Conservation (phyloP, 2,329 filamentous ascomycete species). For the Sporothrix globosa region DNA sequence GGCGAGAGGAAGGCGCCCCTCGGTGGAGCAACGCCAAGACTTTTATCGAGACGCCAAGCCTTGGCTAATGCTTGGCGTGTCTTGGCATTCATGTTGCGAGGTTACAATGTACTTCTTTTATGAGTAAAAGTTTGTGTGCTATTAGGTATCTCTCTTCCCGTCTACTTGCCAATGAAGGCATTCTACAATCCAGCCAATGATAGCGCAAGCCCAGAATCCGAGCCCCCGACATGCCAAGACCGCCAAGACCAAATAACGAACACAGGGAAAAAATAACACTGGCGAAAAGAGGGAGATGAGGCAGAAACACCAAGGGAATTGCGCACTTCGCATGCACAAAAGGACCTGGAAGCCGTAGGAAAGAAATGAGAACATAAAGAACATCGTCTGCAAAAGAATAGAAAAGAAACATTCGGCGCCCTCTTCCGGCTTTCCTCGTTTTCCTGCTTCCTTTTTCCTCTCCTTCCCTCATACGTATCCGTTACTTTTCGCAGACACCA, state of each 20-base stretch:
- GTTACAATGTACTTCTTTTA: background rate
- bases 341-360: constrained; percentile 12
- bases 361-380: constrained; percentile 12
- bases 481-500: background rate
- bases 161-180: constrained; percentile 17
- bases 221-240: constrained; percentile 36
- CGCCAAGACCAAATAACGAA: constrained; percentile 33
- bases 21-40: constrained; percentile 37
- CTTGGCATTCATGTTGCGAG: constrained; percentile 26
- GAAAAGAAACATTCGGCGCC: constrained; percentile 31
- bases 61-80: constrained; percentile 38
- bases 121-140: background rate
- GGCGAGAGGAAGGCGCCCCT: constrained; percentile 3
- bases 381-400: constrained; percentile 28
- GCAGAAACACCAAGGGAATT: constrained; percentile 19
- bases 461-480: background rate
- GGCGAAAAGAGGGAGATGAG: constrained; percentile 15
- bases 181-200: constrained; percentile 29
- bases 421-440: constrained; percentile 10
- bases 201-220: background rate
- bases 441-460: constrained; percentile 12
- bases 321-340: constrained; percentile 11
- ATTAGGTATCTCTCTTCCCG: background rate
- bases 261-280: constrained; percentile 27
- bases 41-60: constrained; percentile 33